These are phyloP conservation scores for Kernera saxatilis DNA, from an alignment of 345 rosid species.

Conservation along the genomic window DNA sequence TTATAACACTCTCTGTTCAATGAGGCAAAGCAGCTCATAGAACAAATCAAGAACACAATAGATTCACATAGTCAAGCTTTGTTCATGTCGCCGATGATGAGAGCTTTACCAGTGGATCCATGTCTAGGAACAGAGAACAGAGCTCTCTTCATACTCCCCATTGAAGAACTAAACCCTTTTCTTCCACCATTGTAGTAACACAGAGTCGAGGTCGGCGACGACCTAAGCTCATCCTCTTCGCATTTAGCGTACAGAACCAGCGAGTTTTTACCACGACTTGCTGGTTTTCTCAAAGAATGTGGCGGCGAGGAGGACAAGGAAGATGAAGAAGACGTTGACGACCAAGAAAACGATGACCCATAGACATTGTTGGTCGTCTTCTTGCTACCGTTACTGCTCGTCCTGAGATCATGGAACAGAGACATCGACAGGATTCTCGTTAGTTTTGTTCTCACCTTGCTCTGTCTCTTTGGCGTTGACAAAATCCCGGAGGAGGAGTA, in stretches of 20 bases:
- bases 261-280: conserved; percentile 12
- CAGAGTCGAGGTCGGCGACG: conserved; percentile 23
- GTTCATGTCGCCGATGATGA: not conserved
- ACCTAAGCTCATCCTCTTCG: not conserved
- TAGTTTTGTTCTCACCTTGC: conserved; percentile 20
- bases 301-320: conserved; percentile 27
- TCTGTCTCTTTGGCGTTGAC: conserved; percentile 14
- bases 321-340: conserved; percentile 37
- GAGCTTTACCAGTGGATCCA: conserved; percentile 6
- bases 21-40: conserved; percentile 10
- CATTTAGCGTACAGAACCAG: not conserved
- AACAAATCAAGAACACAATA: not conserved
- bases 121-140: conserved; percentile 5
- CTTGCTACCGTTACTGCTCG: conserved; percentile 11
- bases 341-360: conserved; percentile 39
- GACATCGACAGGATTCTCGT: conserved; percentile 21
- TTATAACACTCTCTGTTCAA: conserved; percentile 9
- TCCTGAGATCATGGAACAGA: conserved; percentile 19
- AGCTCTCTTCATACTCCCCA: conserved; percentile 16
- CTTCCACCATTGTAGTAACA: conserved; percentile 18
- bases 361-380: conserved; percentile 13
- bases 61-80: conserved; percentile 14
- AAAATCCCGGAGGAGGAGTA: conserved; percentile 25
- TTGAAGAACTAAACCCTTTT: conserved; percentile 17
- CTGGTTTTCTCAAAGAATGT: conserved; percentile 20